A percentile compares a stretch with the other conserved stretches of the same genome.
Evolutionary conservation across 176 grass and related monocot genomes (phyloP).

Genomic region (Triticum monococcum): DNA sequence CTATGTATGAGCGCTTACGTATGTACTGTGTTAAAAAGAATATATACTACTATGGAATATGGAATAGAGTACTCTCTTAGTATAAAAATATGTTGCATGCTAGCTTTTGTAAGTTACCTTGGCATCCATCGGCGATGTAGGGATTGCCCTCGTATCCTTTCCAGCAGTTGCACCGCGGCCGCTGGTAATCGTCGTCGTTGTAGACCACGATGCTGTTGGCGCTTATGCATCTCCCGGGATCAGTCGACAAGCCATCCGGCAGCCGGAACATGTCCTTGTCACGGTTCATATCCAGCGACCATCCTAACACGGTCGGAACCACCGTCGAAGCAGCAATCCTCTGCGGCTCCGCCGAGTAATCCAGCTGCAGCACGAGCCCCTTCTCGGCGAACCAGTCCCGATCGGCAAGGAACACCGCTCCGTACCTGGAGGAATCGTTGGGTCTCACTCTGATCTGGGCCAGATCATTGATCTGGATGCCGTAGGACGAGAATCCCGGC

Average conservation of each 20-base stretch:
- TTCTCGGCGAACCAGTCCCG: neutral
- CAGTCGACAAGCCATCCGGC: neutral
- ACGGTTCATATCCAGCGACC: neutral
- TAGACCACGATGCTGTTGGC: neutral
- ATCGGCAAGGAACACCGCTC: neutral
- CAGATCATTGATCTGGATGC: neutral
- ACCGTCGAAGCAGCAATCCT: too few relatives aligned
- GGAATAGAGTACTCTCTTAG: too few relatives aligned
- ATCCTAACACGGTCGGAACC: neutral
- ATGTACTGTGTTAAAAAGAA: too few relatives aligned
- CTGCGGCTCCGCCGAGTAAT: neutral
- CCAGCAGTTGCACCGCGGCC: constrained; percentile 20
- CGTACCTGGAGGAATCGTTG: neutral
- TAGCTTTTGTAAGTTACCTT: neutral
- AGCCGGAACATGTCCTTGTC: neutral
- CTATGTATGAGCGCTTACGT: too few relatives aligned
- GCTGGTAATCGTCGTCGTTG: neutral
- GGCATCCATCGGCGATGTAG: constrained; percentile 20
- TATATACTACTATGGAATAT: too few relatives aligned
- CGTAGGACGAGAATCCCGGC: neutral
- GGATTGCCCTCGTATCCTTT: constrained; percentile 32
- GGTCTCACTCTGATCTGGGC: neutral
- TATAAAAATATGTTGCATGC: too few relatives aligned
- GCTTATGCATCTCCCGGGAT: neutral
- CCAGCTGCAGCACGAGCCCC: neutral